Base-by-base conservation (phyloP, 225 moss, liverwort and hornwort genomes). In the Antitrichia curtipendula region DNA sequence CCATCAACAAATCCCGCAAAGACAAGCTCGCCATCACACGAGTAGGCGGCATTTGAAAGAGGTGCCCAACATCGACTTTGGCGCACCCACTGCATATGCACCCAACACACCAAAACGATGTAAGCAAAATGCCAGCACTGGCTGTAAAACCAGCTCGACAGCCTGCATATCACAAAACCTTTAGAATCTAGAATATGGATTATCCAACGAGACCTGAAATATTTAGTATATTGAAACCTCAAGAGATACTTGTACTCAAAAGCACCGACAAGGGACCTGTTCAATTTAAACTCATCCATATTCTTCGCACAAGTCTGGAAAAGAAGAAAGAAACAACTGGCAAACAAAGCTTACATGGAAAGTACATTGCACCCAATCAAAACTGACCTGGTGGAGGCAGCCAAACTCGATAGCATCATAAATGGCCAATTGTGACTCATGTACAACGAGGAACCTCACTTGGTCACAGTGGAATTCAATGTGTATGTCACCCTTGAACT, bases 401-500 rank as follows among this genome's bases (percentile, higher is more conserved):
- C 94, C 96, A n/a, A 96, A 90, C 89, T 95, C 95, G 60, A 91
- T 89, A 65, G 95, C 96, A 91, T 96, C 95, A 82, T 95, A 95
- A 69, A 97, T 91, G 41, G 97, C 97, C 89, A 97, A 89, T 91
- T 95, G 95, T 74, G 95, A 93, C 82, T 96, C 97, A 76, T 97
- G 96, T 73, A 96, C 97, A 69, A 96, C 96, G 60, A 97, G 92
- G 78, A 97, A 89, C 23, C 97, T 95, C 72, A 96, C 91, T 90
- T 97, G 96, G 81, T 97, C 95, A 61, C 93, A 94, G 78, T 97
- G 97, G 82, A 97, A 97, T 87, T 96, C 95, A 75, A 97, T 94
- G 70, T 96, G 95, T 45, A 95, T 93, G 70, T 95, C 96, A 74
- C 93, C 94, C 89, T 93, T 95, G 2, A 94, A 88, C 34, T 92